These are phyloP conservation scores for Trichoderma harzianum DNA, from an alignment of 2,329 filamentous ascomycete species.

Conservation along the genomic window DNA sequence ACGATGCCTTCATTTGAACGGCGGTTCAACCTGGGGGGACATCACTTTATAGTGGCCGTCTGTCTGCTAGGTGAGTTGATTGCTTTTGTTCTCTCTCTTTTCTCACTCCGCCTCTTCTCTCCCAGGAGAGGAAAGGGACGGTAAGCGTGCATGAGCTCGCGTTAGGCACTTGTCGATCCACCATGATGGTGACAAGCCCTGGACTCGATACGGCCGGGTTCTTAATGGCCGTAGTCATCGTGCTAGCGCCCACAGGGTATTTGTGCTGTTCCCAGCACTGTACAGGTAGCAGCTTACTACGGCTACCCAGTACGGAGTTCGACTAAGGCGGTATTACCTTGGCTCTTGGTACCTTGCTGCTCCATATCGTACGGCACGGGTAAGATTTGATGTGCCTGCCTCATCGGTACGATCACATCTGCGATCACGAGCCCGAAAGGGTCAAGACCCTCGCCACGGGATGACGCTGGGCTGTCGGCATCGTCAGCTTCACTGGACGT, in stretches of 20 bases:
- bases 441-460: neutral
- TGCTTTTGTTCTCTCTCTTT: neutral
- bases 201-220: neutral
- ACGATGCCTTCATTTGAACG: neutral
- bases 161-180: neutral
- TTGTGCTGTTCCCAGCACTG: neutral
- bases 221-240: neutral
- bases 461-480: neutral
- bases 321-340: neutral
- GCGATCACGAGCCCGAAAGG: conserved; percentile 3
- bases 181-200: neutral
- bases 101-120: neutral
- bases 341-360: neutral
- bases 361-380: neutral
- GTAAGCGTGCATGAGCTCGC: neutral
- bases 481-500: neutral
- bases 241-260: neutral
- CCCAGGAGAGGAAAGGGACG: neutral
- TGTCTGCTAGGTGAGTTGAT: neutral
- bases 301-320: neutral
- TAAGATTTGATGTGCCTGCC: conserved; percentile 14
- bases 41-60: neutral
- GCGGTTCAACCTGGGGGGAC: neutral
- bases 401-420: conserved; percentile 16
- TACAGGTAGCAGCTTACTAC: neutral